These are phyloP conservation scores for Colletotrichum cuscutae DNA, from an alignment of 2,329 filamentous ascomycete genomes.

Conservation along the genomic window DNA sequence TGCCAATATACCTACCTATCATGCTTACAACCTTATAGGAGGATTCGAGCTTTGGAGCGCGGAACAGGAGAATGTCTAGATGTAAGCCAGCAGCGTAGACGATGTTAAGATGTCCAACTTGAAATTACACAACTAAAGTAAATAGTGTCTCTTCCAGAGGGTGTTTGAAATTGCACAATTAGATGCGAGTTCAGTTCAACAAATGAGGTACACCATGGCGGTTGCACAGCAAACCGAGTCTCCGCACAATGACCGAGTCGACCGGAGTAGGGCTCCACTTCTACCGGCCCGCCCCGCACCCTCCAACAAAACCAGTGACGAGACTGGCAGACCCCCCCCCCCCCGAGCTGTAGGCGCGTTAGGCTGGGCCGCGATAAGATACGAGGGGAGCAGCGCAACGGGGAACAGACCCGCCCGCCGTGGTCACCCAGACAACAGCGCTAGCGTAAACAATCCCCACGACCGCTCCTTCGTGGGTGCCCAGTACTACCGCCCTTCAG, in stretches of 20 bases:
- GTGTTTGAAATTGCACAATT: no score
- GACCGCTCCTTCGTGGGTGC: not conserved
- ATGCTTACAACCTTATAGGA: no score
- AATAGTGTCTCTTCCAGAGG: no score
- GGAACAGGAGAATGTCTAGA: no score
- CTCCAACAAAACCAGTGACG: not conserved
- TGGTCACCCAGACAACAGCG: conserved; percentile 25
- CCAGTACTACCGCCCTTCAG: conserved; percentile 19
- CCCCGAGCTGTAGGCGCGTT: conserved; percentile 25
- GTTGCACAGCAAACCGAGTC: conserved; percentile 1
- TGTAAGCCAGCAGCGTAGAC: no score
- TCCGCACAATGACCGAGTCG: conserved; percentile 3
- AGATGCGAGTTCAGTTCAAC: no score
- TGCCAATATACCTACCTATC: not conserved
- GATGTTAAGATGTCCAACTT: no score
- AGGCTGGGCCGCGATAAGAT: conserved; percentile 21
- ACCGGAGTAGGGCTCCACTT: not conserved
- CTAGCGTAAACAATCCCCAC: conserved; percentile 33
- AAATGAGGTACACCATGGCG: not conserved
- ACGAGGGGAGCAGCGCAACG: conserved; percentile 9
- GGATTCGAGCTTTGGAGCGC: no score
- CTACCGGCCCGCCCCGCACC: conserved; percentile 27
- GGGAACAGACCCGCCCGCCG: conserved; percentile 1
- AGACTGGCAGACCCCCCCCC: not conserved
- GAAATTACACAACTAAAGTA: no score